Percentiles rank a stretch among this genome's conserved stretches.
Evolutionary conservation across 345 rosid species (phyloP).

Genomic region (Gossypium longicalyx): DNA sequence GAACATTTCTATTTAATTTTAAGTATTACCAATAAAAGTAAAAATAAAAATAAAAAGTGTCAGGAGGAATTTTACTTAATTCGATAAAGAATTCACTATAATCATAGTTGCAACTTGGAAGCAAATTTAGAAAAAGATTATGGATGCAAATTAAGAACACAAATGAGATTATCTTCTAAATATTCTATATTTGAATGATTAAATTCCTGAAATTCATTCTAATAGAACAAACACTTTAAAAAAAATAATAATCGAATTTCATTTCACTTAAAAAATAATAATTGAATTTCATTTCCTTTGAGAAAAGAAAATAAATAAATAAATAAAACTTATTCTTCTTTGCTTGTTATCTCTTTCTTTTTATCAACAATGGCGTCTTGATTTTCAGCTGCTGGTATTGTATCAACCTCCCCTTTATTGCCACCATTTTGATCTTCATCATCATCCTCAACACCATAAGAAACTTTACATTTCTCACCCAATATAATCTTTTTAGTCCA

Average conservation of each 20-base stretch:
- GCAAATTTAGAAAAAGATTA: too few species aligned
- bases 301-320: neutral
- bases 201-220: neutral
- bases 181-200: neutral
- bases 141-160: too few species aligned
- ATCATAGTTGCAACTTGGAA: too few species aligned
- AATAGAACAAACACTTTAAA: neutral
- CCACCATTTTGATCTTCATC: slow-evolving; percentile 18
- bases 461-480: slow-evolving; percentile 61
- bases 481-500: slow-evolving; percentile 60
- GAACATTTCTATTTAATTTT: too few species aligned
- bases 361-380: slow-evolving; percentile 14
- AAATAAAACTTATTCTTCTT: slow-evolving; percentile 6
- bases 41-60: too few species aligned
- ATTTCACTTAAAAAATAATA: too few species aligned
- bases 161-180: too few species aligned
- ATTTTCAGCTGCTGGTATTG: slow-evolving; percentile 28
- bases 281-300: too few species aligned
- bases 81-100: too few species aligned
- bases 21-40: too few species aligned
- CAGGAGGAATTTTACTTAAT: too few species aligned
- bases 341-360: neutral
- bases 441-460: slow-evolving; percentile 7
- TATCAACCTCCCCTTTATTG: slow-evolving; percentile 37
- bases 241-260: too few species aligned